phyloP scores from a whole-genome alignment of 495 filamentous ascomycete species.

The Thermothielavioides terrestris region DNA sequence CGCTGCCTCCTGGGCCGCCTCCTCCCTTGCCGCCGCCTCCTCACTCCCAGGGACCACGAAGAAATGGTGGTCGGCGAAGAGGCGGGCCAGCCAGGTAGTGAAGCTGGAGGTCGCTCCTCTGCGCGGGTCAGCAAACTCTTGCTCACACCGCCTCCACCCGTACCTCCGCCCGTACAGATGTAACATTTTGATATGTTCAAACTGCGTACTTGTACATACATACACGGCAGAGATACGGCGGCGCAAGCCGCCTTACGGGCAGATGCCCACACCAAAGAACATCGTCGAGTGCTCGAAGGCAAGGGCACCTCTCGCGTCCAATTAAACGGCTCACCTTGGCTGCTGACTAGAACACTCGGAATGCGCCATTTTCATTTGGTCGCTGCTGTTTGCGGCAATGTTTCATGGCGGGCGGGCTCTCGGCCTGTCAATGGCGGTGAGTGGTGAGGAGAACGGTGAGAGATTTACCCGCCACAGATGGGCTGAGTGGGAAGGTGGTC shows the following conservation, averaged over 20 bases:
- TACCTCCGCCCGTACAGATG: too few relatives aligned
- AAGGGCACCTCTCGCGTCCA: background rate
- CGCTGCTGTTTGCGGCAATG: background rate
- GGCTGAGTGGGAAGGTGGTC: too few relatives aligned
- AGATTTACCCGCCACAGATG: background rate
- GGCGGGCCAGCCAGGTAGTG: conserved; percentile 2
- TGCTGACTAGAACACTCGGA: background rate
- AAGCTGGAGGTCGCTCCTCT: background rate
- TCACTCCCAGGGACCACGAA: background rate
- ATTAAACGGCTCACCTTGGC: background rate
- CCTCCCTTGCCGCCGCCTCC: conserved; percentile 4
- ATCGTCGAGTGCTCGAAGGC: background rate
- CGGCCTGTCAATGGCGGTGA: conserved; percentile 4
- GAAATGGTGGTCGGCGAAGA: background rate
- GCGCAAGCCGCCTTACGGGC: too few relatives aligned
- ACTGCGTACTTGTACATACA: too few relatives aligned
- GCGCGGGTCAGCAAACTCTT: too few relatives aligned
- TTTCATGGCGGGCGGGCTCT: background rate
- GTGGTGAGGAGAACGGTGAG: background rate
- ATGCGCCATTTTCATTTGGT: conserved; percentile 7
- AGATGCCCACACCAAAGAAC: too few relatives aligned
- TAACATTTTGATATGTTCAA: too few relatives aligned
- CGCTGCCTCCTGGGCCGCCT: conserved; percentile 17
- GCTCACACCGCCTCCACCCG: too few relatives aligned
- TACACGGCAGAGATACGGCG: background rate